Conservation (phyloP, 2,329 filamentous ascomycete species). For the Fusarium solani-melongenae region DNA sequence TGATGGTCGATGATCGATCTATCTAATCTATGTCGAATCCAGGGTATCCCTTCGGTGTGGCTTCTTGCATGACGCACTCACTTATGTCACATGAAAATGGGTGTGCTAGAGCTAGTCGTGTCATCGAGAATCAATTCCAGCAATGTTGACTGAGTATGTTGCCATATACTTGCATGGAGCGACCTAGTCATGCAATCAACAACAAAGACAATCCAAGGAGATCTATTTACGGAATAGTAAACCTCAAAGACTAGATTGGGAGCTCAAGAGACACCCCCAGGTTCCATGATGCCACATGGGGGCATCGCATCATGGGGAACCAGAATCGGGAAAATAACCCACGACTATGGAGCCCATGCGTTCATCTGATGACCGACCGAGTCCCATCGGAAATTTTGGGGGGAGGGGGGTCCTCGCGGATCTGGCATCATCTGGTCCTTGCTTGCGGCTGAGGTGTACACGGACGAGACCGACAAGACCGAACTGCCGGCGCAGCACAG, state of each 20-base stretch:
- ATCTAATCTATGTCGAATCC: background rate
- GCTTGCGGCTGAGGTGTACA: constrained; percentile 20
- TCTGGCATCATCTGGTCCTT: constrained; percentile 17
- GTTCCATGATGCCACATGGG: background rate
- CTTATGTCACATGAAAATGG: background rate
- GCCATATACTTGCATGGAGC: background rate
- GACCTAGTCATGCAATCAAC: background rate
- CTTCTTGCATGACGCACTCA: background rate
- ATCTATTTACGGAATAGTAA: background rate
- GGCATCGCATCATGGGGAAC: background rate
- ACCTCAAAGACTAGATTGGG: background rate
- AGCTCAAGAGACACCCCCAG: background rate
- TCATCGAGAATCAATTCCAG: background rate
- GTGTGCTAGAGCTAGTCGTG: background rate
- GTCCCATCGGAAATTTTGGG: constrained; percentile 6
- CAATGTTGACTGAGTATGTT: background rate
- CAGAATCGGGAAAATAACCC: background rate
- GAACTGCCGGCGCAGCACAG: background rate
- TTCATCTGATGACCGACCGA: constrained; percentile 7
- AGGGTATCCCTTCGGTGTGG: background rate
- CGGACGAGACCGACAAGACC: constrained; percentile 1
- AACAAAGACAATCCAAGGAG: background rate
- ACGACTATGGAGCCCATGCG: background rate
- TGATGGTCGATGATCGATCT: background rate
- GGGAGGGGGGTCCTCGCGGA: background rate